A percentile compares a stretch with the other conserved stretches of the same genome.
Conservation (phyloP, 2,329 filamentous ascomycete genomes). For the Blumeriella jaapii region DNA sequence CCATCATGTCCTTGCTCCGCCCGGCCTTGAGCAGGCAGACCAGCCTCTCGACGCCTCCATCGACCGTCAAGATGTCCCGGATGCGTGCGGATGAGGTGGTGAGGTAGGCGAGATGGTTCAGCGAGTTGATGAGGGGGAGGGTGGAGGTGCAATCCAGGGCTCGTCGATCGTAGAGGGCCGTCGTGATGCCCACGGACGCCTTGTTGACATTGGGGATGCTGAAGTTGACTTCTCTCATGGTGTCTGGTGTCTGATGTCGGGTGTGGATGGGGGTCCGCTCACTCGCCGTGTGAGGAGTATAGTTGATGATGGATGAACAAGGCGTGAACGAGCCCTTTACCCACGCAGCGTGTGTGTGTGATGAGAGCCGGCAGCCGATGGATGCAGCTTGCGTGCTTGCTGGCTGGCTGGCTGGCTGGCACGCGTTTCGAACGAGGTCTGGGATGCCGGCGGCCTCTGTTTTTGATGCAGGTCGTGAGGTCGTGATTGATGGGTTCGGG, state of each 20-base stretch:
- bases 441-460: slow-evolving; percentile 8
- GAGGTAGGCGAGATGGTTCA: slow-evolving; percentile 96
- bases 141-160: slow-evolving; percentile 98
- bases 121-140: slow-evolving; percentile 92
- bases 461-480: slow-evolving; percentile 13
- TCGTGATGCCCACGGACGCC: slow-evolving; percentile 97
- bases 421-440: slow-evolving; percentile 5
- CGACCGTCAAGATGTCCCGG: slow-evolving; percentile 92
- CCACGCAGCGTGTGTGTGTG: too few species aligned
- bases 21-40: slow-evolving; percentile 98
- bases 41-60: slow-evolving; percentile 92
- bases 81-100: slow-evolving; percentile 97
- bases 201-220: slow-evolving; percentile 99
- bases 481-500: too few species aligned
- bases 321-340: too few species aligned
- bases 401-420: slow-evolving; percentile 17
- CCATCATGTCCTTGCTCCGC: slow-evolving; percentile 96
- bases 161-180: slow-evolving; percentile 91
- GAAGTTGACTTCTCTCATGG: slow-evolving; percentile 99
- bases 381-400: too few species aligned
- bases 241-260: slow-evolving; percentile 34
- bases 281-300: slow-evolving; percentile 16
- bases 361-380: too few species aligned
- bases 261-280: slow-evolving; percentile 16
- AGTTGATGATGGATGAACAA: too few species aligned